These are phyloP conservation scores for Didymella segeticola DNA, from an alignment of 2,329 filamentous ascomycete genomes.

Conservation along the genomic window DNA sequence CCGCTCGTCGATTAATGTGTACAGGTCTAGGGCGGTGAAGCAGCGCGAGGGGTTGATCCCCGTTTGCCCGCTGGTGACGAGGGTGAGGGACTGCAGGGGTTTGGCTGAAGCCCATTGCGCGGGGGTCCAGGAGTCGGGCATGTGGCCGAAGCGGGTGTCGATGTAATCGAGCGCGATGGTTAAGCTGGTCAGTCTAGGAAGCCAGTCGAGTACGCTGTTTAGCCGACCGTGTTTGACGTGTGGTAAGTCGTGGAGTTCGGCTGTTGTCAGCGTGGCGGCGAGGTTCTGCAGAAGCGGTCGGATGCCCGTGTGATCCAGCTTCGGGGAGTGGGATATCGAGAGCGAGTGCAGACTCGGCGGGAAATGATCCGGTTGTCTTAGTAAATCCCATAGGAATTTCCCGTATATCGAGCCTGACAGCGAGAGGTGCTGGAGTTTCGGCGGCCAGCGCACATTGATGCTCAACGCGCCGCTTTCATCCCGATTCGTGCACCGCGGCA, in stretches of 20 bases:
- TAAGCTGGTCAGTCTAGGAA: constrained; percentile 49
- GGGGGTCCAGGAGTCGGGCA: constrained; percentile 24
- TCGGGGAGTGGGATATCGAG: constrained; percentile 52
- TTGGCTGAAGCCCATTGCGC: constrained; percentile 31
- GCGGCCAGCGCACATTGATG: constrained; percentile 52
- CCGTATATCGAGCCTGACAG: constrained; percentile 55
- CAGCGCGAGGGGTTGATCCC: constrained; percentile 42
- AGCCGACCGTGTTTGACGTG: constrained; percentile 48
- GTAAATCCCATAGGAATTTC: constrained; percentile 51
- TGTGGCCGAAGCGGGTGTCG: constrained; percentile 48
- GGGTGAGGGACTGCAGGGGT: constrained; percentile 48
- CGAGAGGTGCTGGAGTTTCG: constrained; percentile 49
- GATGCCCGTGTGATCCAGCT: constrained; percentile 47
- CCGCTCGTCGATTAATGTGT: constrained; percentile 51
- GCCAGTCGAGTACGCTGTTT: constrained; percentile 50
- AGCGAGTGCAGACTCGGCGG: constrained; percentile 36
- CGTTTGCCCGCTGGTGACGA: constrained; percentile 49
- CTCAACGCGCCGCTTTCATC: constrained; percentile 30
- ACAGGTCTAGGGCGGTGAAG: constrained; percentile 52
- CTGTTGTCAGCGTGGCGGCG: constrained; percentile 39
- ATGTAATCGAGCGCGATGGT: constrained; percentile 58
- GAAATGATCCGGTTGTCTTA: constrained; percentile 36
- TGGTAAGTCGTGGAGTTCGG: constrained; percentile 52
- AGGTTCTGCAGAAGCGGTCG: constrained; percentile 47
- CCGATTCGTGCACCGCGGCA: constrained; percentile 51